Evolutionary conservation across 257 asterid species (phyloP), one percentile per base, ranked within the genome.

Genomic region (Oldenlandia corymbosa): DNA sequence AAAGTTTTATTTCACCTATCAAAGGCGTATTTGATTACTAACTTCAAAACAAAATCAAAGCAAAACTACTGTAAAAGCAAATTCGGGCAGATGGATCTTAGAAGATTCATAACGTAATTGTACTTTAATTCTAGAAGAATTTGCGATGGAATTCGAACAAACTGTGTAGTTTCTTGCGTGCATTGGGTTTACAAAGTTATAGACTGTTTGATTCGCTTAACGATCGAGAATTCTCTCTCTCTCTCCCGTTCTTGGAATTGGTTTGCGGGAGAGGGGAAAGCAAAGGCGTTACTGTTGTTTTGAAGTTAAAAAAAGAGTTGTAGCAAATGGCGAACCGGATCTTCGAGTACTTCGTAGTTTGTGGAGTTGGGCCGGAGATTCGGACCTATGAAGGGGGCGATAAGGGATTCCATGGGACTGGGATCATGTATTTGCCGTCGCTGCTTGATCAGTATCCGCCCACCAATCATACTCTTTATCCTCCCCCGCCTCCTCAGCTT

Each of bases 401-500:
- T 61, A 78, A 79, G 48, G 95, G 97, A 13, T 90, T 70, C 83
- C 88, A 85, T 52, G 97, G 97, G 51, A 68, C 73, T 24, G 79
- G 77, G 65, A 57, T 67, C 49, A 65, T 85, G 87, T 90, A 90
- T 76, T 63, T 85, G 75, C 76, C 97, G 14, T 85, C 83, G n/a
- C 78, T 90, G 16, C 70, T 90, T 31, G 97, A 87, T 78, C 95
- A 90, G 73, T 83, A 81, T 58, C 97, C 97, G 62, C 83, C 90
- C n/a, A 59, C 80, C 18, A 80, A 83, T 76, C 94, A 84, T 73
- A 26, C 89, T 39, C 83, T 79, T 16, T 87, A 82, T 49, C 92
- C 92, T 64, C 95, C 95, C 0, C 97, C 92, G 3, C 97, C 97
- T 14, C 95, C 97, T 30, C 97, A 90, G 62, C 92, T 90, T 18